Evolutionary conservation across 345 rosid species (phyloP).

Genomic region (Linum trigynum): DNA sequence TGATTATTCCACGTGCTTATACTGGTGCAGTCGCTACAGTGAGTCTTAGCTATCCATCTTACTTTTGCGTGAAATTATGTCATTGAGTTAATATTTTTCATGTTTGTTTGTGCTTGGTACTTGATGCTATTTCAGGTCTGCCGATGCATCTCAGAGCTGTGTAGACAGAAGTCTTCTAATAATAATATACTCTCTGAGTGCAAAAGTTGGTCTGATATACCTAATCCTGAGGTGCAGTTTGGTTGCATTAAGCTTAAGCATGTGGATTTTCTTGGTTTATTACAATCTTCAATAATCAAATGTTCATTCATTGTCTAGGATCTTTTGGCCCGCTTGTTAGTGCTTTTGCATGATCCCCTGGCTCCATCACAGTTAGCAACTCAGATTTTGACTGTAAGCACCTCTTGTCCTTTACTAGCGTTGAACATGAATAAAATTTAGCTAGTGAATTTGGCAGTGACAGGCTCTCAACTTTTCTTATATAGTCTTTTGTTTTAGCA

Average conservation of each 20-base stretch:
- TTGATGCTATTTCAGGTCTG: constrained; percentile 58
- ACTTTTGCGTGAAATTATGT: constrained; percentile 4
- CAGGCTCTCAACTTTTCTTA: neutral
- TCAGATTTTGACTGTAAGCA: constrained; percentile 79
- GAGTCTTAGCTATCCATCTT: constrained; percentile 17
- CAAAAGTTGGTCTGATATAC: constrained; percentile 75
- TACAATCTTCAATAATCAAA: constrained; percentile 9
- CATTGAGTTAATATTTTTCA: neutral
- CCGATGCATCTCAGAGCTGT: constrained; percentile 90
- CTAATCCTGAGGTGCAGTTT: constrained; percentile 64
- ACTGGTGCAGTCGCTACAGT: constrained; percentile 80
- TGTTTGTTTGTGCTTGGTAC: constrained; percentile 1
- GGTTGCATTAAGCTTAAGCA: constrained; percentile 4
- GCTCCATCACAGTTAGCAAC: constrained; percentile 79
- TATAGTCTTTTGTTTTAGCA: neutral
- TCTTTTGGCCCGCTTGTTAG: constrained; percentile 85
- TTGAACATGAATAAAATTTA: constrained; percentile 1
- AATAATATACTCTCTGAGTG: constrained; percentile 61
- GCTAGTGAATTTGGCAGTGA: neutral
- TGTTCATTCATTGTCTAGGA: constrained; percentile 43
- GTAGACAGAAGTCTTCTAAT: constrained; percentile 50
- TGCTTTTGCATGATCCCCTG: constrained; percentile 90
- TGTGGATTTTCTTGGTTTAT: constrained; percentile 5
- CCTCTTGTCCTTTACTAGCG: constrained; percentile 2
- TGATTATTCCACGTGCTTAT: constrained; percentile 64